Evolutionary conservation across 768 basidiomycete species (phyloP).

Genomic region (Mycena galericulata): DNA sequence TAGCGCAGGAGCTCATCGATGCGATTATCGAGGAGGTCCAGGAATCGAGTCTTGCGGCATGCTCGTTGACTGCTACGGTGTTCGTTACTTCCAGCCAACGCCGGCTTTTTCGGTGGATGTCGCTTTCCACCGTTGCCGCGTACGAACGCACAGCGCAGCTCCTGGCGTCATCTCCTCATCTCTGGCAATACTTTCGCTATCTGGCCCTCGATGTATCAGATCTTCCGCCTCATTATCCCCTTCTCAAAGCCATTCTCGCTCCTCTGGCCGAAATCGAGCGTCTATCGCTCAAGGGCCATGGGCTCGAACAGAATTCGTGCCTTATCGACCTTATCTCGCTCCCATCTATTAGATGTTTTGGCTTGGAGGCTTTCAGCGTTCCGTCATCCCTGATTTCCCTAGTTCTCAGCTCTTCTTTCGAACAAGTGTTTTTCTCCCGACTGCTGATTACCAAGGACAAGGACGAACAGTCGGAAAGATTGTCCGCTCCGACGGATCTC

Average conservation of each 20-base stretch:
- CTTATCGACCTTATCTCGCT: slow-evolving; percentile 3
- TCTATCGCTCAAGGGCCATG: background rate
- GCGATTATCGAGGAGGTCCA: slow-evolving; percentile 12
- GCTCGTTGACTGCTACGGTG: background rate
- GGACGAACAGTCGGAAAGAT: too few species aligned
- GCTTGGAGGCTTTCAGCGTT: background rate
- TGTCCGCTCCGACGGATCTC: background rate
- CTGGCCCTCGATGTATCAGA: background rate
- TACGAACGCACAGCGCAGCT: slow-evolving; percentile 2
- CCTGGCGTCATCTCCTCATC: slow-evolving; percentile 16
- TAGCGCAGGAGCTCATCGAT: slow-evolving; percentile 20
- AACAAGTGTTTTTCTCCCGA: background rate
- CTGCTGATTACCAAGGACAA: background rate
- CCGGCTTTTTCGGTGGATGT: slow-evolving; percentile 13
- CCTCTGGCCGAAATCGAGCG: background rate
- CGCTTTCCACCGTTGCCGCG: background rate
- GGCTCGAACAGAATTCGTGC: slow-evolving; percentile 1
- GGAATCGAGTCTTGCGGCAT: slow-evolving; percentile 2
- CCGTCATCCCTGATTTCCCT: slow-evolving; percentile 1
- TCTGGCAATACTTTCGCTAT: slow-evolving; percentile 4
- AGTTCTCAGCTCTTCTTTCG: background rate
- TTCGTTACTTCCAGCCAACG: slow-evolving; percentile 17
- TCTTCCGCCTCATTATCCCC: background rate
- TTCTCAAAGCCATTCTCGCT: background rate
- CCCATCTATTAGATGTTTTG: slow-evolving; percentile 3